Base-by-base conservation (phyloP, 2,329 filamentous ascomycete genomes). In the Monilinia vaccinii-corymbosi region DNA sequence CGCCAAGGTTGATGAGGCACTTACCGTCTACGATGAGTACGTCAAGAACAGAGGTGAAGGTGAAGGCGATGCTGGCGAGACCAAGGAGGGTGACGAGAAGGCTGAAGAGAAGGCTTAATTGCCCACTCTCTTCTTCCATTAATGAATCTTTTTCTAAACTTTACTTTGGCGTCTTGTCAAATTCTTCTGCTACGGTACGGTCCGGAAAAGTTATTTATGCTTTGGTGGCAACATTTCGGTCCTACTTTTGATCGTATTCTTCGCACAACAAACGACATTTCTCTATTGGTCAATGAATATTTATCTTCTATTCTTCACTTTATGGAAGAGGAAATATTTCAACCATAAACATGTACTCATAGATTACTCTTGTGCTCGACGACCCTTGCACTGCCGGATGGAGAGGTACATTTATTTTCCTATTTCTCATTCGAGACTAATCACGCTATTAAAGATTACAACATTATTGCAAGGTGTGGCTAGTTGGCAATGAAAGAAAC, bases 1-100 rank as follows among this genome's bases (percentile, higher is more conserved):
- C 74, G 84, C 87, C 75, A 99, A 99, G 87, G 94, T 99, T 62
- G 91, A 96, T 63, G 94, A 99, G 80, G 94, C 94, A 67, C 88
- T 99, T 73, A 89, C 84, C 69, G 94, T 99, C 70, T 99, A 97
- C 75, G 91, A 99, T 73, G 94, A 99, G 77, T 99, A 99, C 76
- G 87, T 97, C 78, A 97, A 97, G 86, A 72, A 69, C 65, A 71
- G 71, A 62, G 70, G 70, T 60, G 70, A 64, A 40, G 67, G 68
- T 28, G 69, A 65, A n/a, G 73, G 65, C 40, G 75, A 75, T 52
- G 63, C 62, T 53, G 67, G 63, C 57, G 76, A 77, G 65, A 71
- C 70, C 52, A 76, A 78, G 72, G 56, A 59, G 79, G 83, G 78
- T 47, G 52, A 60, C 67, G 77, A 80, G 68, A 76, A 77, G 70